Evolutionary conservation across 2,329 filamentous ascomycete genomes (phyloP), one percentile per base, ranked within the genome.

Genomic region (Mycogone perniciosa): DNA sequence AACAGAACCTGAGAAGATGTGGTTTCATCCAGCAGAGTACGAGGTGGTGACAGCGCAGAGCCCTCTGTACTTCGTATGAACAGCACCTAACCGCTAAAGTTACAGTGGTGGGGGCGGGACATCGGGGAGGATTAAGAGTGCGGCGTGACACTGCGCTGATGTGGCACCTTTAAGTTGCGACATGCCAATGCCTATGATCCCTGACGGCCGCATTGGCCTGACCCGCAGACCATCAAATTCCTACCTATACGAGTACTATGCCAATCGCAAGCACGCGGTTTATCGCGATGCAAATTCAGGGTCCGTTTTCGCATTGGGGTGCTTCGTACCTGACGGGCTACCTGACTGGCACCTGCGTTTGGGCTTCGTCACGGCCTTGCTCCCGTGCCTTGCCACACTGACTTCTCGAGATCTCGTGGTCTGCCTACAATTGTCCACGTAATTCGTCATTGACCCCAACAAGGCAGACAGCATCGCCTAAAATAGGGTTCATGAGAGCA

Each of bases 51-150:
- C 20, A 20, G 20, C 20, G 20, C 20, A 20, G 20, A 20, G 20
- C 20, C 20, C 20, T 20, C 20, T 20, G 20, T 20, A 20, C 20
- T 20, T 20, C 20, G 20, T 20, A 20, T 20, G 20, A 20, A 20
- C 20, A 20, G 20, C 20, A 20, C 20, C 7, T 35, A 8, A 35
- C 7, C 7, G 10, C 37, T 39, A n/a, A 7, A 41, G 44, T 44
- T 52, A 54, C 50, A 52, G 61, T 63, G 60, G 61, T 58, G 61
- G 61, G 61, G 61, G 60, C 60, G 61, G 61, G 59, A 62, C 60
- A 60, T 45, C 55, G 55, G 56, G 53, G 41, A 43, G 48, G 37
- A 39, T 44, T 29, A 20, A 20, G 20, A 11, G 11, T 9, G 20
- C 35, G 20, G 35, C 35, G 35, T 38, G 35, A 38, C 10, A 38